Evolutionary conservation across 2,329 filamentous ascomycete species (phyloP).

Genomic region (Didymosphaeria variabile): DNA sequence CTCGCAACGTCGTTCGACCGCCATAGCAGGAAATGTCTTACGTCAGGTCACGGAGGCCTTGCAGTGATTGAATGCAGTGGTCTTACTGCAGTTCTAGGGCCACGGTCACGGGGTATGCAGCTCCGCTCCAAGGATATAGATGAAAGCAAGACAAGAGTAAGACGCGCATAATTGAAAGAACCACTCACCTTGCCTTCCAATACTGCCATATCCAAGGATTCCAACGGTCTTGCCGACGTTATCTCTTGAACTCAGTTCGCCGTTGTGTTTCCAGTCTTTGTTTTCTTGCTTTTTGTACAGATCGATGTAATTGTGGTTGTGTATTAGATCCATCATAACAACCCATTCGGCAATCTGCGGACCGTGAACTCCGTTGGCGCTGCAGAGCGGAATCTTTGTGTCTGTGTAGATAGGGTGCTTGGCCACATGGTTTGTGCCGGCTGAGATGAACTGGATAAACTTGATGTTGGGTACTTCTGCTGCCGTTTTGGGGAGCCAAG

Average conservation of each 20-base stretch:
- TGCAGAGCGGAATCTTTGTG: constrained; percentile 63
- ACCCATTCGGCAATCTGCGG: constrained; percentile 75
- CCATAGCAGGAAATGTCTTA: background rate
- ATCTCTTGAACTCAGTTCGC: constrained; percentile 56
- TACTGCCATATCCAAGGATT: constrained; percentile 69
- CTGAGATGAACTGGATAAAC: constrained; percentile 66
- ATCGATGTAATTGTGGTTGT: constrained; percentile 62
- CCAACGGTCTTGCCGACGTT: constrained; percentile 67
- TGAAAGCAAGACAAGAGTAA: constrained; percentile 10
- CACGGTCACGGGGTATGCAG: background rate
- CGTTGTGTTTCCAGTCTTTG: constrained; percentile 60
- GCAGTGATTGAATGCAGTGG: background rate
- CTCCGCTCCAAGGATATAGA: background rate
- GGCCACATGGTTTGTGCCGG: constrained; percentile 65
- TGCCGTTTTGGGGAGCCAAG: constrained; percentile 53
- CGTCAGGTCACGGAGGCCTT: background rate
- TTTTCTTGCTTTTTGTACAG: constrained; percentile 67
- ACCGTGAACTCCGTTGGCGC: constrained; percentile 66
- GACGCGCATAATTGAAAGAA: constrained; percentile 2
- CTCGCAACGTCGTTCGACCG: constrained; percentile 12
- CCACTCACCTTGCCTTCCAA: constrained; percentile 65
- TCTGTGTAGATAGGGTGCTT: constrained; percentile 63
- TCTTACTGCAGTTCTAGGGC: background rate
- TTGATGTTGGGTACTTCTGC: constrained; percentile 52
- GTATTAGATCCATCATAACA: constrained; percentile 67